Conservation (phyloP, 495 filamentous ascomycete genomes). For the Talaromyces stipitatus region DNA sequence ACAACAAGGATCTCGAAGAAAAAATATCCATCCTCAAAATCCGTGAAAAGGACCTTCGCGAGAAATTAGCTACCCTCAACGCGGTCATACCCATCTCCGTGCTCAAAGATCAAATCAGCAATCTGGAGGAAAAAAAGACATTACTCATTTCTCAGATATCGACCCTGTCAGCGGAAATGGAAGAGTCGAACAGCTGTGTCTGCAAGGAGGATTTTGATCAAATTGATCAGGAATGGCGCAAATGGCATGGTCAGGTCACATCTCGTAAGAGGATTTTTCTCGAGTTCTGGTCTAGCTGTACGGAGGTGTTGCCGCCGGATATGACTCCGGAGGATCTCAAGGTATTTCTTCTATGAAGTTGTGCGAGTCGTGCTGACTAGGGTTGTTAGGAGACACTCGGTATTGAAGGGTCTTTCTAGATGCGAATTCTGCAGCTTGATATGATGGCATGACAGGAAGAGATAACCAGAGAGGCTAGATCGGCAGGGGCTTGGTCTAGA, state of each 20-base stretch:
- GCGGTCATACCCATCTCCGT: slow-evolving; percentile 45
- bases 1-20: slow-evolving; percentile 44
- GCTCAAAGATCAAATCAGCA: slow-evolving; percentile 36
- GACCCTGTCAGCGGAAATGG: slow-evolving; percentile 18
- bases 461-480: not conserved
- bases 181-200: slow-evolving; percentile 33
- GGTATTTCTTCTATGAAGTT: slow-evolving; percentile 26
- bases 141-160: slow-evolving; percentile 31
- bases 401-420: slow-evolving; percentile 23
- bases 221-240: slow-evolving; percentile 41
- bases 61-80: slow-evolving; percentile 38
- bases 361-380: not conserved
- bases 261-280: slow-evolving; percentile 44
- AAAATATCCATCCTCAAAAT: slow-evolving; percentile 38
- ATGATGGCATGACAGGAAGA: too few species aligned
- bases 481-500: not conserved
- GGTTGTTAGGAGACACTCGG: slow-evolving; percentile 36
- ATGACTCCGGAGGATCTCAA: slow-evolving; percentile 40
- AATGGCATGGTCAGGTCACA: slow-evolving; percentile 41
- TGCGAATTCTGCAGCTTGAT: not conserved
- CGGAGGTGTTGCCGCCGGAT: slow-evolving; percentile 39
- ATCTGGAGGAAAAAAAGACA: slow-evolving; percentile 39
- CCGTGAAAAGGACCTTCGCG: slow-evolving; percentile 43
- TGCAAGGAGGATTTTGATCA: slow-evolving; percentile 37
- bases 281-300: slow-evolving; percentile 42